Evolutionary conservation across 1,139 yeast genomes (phyloP), one percentile per base, ranked within the genome.

Genomic region (Pichia sp.): DNA sequence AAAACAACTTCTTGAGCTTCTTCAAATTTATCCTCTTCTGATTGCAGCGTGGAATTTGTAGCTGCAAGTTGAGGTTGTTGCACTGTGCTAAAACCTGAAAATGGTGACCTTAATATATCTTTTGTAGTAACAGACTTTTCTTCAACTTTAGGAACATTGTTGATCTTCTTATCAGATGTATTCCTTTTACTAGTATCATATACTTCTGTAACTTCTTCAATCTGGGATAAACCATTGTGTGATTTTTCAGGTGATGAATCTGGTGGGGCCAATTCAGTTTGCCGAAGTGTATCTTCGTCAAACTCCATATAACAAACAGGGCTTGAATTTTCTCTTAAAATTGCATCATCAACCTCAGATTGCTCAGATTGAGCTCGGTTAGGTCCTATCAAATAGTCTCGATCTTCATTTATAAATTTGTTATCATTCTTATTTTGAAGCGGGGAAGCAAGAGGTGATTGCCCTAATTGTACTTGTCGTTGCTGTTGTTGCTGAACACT

Each of bases 121-220:
- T 33, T n/a, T 36, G 28, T 5, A 17, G 28, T 19, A 24, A 8
- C 4, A 44, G 31, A 17, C 40, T 8, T 17, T 17, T 10, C 31
- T 9, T 17, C 21, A 8, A 10, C 10, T 22, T 10, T 22, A n/a
- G n/a, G n/a, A n/a, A n/a, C n/a, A 26, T 12, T 26, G 20, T 35
- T 31, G 2, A 28, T 23, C 10, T 39, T 30, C 6, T 46, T 41
- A n/a, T 41, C 44, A 15, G 36, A 34, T 33, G 32, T 34, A 24
- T 33, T 5, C 1, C 32, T 24, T 20, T 8, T 20, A 20, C 25
- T 31, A 9, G 37, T 40, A 40, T 58, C 59, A 31, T 58, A 57
- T 12, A 49, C 53, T 39, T 57, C 62, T 15, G 54, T 46, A 3
- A 44, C 51, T 22, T 47, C 51, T 18, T 42, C 48, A 18, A 48